A percentile compares a stretch with the other conserved stretches of the same genome.
phyloP scores from a whole-genome alignment of 2,329 filamentous ascomycete species.

The Alternaria postmessia region DNA sequence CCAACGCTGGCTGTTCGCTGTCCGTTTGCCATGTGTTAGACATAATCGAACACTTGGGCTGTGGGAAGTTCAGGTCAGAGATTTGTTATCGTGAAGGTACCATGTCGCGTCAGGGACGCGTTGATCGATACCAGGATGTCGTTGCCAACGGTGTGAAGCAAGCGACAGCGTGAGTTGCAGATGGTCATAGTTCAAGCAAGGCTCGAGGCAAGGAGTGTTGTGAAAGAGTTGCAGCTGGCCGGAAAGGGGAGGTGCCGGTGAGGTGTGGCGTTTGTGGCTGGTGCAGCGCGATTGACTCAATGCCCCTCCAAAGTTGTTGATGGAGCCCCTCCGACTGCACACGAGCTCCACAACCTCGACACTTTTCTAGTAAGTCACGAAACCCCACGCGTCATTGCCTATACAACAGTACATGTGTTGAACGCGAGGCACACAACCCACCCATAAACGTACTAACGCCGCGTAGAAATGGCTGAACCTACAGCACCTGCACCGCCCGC shows the following conservation, averaged over 20 bases:
- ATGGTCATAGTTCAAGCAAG: not conserved
- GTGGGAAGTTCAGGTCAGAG: not conserved
- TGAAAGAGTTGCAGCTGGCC: not conserved
- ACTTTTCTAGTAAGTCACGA: slow-evolving; percentile 2
- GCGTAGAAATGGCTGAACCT: slow-evolving; percentile 35
- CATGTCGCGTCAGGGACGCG: not conserved
- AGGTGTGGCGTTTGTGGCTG: slow-evolving; percentile 26
- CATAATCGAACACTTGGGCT: not conserved
- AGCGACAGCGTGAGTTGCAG: too few species aligned
- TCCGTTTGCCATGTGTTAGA: not conserved
- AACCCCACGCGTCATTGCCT: not conserved
- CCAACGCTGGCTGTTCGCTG: not conserved
- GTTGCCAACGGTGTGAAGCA: too few species aligned
- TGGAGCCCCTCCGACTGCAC: slow-evolving; percentile 25
- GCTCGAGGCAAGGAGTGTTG: not conserved
- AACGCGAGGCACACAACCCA: rapidly evolving
- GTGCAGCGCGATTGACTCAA: slow-evolving; percentile 33
- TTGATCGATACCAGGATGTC: not conserved
- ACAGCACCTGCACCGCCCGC: slow-evolving; percentile 25
- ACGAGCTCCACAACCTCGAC: slow-evolving; percentile 16
- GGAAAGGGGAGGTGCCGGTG: not conserved
- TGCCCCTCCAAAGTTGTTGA: slow-evolving; percentile 30
- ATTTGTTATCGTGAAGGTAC: not conserved
- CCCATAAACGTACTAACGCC: not conserved
- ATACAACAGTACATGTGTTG: not conserved